Evolutionary conservation across 1,139 yeast species (phyloP), one percentile per base, ranked within the genome.

Genomic region (Blastobotrys niveus): DNA sequence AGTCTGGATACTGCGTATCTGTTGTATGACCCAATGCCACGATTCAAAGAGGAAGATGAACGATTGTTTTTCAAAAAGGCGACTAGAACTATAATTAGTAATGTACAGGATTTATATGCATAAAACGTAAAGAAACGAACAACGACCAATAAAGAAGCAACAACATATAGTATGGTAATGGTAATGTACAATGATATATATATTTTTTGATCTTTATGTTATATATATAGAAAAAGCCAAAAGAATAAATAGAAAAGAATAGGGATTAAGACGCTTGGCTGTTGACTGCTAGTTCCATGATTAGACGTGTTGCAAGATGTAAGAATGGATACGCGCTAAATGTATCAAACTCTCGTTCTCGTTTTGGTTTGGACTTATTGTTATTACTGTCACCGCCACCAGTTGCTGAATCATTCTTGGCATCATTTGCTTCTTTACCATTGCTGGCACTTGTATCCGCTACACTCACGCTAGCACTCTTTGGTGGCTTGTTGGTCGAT

Each of bases 211-310:
- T 31, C 21, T 31, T 15, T 24, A 8, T 7, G 26, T 24, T 24
- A 8, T 10, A 7, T 24, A 24, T 10, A n/a, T n/a, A n/a, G n/a
- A n/a, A n/a, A n/a, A n/a, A 8, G n/a, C n/a, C n/a, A n/a, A n/a
- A n/a, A n/a, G n/a, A n/a, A n/a, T n/a, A n/a, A n/a, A n/a, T n/a
- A n/a, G n/a, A n/a, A n/a, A n/a, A n/a, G n/a, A n/a, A n/a, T n/a
- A n/a, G n/a, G n/a, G n/a, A n/a, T n/a, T n/a, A n/a, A n/a, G n/a
- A n/a, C n/a, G n/a, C 65, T 50, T 67, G 72, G 54, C 84, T 76
- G 62, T 89, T 91, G 14, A 91, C 97, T 1, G 97, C 97, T 55
- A 91, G 73, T 65, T 91, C 97, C 96, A 91, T 88, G 53, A 91
- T 91, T 53, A 91, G 74, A 59, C 89, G 72, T 1, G 97, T 89